Conservation (phyloP, 805 yeast species). For the Candida odintsovae region DNA sequence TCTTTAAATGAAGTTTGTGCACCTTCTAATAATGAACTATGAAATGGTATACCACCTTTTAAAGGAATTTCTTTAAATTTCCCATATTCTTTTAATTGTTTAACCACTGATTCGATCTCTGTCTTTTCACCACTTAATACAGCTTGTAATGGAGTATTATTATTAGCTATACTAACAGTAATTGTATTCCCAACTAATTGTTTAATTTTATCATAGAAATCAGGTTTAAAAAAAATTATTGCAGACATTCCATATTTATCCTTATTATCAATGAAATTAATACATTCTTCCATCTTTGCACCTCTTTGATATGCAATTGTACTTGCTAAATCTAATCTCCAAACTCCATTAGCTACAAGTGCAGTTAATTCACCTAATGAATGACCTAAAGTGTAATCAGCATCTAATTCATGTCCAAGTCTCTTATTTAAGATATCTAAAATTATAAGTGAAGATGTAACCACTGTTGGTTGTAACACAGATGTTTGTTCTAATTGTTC, state of each 20-base stretch:
- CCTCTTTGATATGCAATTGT: constrained; percentile 31
- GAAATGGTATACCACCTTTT: constrained; percentile 41
- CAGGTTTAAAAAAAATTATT: constrained; percentile 25
- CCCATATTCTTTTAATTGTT: constrained; percentile 13
- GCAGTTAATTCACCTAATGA: constrained; percentile 41
- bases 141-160: constrained; percentile 34
- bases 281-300: constrained; percentile 30
- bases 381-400: constrained; percentile 32
- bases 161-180: constrained; percentile 34
- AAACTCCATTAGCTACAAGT: constrained; percentile 26
- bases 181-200: constrained; percentile 1
- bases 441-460: constrained; percentile 20
- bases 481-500: constrained; percentile 23
- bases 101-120: constrained; percentile 12
- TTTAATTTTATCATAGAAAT: constrained; percentile 12
- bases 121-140: constrained; percentile 33
- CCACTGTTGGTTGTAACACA: constrained; percentile 23
- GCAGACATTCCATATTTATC: constrained; percentile 33
- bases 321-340: constrained; percentile 15
- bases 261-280: constrained; percentile 12
- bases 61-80: constrained; percentile 26
- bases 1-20: constrained; percentile 24
- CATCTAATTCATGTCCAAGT: constrained; percentile 14
- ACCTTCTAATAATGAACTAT: constrained; percentile 31
- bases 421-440: constrained; percentile 18